phyloP scores from a whole-genome alignment of 306 rosid species.

The Abrus precatorius region DNA sequence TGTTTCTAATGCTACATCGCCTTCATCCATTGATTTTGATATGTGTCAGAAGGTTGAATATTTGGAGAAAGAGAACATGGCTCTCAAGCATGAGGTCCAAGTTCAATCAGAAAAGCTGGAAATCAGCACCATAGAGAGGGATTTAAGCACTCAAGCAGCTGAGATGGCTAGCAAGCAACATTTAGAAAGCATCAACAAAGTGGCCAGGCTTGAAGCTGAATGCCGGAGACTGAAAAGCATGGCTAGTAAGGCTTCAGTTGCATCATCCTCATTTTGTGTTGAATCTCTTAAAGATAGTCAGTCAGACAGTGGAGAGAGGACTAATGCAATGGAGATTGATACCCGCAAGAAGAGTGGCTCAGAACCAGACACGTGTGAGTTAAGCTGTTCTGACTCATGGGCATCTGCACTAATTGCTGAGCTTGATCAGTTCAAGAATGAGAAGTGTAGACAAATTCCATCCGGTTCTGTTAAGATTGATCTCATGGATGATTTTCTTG shows the following conservation, averaged over 20 bases:
- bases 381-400: constrained; percentile 72
- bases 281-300: constrained; percentile 59
- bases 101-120: constrained; percentile 74
- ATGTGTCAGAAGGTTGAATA: constrained; percentile 58
- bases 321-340: constrained; percentile 18
- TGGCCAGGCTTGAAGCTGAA: constrained; percentile 82
- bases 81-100: constrained; percentile 66
- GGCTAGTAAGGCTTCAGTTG: constrained; percentile 55
- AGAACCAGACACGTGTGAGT: constrained; percentile 46
- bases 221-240: constrained; percentile 68
- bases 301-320: constrained; percentile 39
- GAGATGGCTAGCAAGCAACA: constrained; percentile 36
- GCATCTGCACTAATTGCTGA: constrained; percentile 66
- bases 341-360: constrained; percentile 30
- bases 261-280: constrained; percentile 65
- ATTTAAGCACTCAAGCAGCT: constrained; percentile 27
- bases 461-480: constrained; percentile 56
- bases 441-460: constrained; percentile 52
- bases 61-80: constrained; percentile 69
- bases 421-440: constrained; percentile 76
- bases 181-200: constrained; percentile 70
- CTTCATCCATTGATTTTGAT: constrained; percentile 58
- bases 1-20: constrained; percentile 46
- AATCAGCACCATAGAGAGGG: constrained; percentile 70
- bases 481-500: constrained; percentile 93